Percentiles rank a stretch among this genome's conserved stretches.
phyloP scores from a whole-genome alignment of 148 eudicot genomes.

The Rhododendron griersonianum region DNA sequence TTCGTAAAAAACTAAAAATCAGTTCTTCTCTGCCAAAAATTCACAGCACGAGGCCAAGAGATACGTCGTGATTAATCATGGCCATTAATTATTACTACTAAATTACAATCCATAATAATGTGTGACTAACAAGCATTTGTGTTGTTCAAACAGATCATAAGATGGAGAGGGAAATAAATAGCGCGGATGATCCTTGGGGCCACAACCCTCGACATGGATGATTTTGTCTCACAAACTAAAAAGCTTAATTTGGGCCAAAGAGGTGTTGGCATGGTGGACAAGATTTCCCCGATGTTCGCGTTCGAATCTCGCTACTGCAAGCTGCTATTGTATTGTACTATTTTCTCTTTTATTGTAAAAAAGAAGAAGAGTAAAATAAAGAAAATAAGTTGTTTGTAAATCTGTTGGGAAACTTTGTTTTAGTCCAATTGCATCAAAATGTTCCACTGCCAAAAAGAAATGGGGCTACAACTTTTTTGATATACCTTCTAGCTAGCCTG shows the following conservation, averaged over 20 bases:
- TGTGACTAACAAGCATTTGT: background rate
- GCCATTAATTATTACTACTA: background rate
- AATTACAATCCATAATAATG: background rate
- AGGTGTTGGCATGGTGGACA: background rate
- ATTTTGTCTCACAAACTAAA: background rate
- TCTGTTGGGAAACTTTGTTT: too few relatives aligned
- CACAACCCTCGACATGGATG: background rate
- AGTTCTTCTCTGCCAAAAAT: too few relatives aligned
- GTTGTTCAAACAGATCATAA: background rate
- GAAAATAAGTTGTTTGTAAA: too few relatives aligned
- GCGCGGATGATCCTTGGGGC: background rate
- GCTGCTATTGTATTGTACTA: background rate
- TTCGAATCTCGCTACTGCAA: background rate
- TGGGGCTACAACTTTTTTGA: too few relatives aligned
- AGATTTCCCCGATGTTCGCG: background rate
- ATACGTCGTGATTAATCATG: too few relatives aligned
- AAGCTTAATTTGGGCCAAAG: background rate
- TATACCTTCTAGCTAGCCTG: too few relatives aligned
- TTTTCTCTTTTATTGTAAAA: too few relatives aligned
- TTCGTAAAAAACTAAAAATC: too few relatives aligned
- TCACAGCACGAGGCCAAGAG: too few relatives aligned
- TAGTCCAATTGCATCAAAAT: too few relatives aligned
- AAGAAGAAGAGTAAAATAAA: too few relatives aligned
- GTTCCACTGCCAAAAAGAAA: too few relatives aligned
- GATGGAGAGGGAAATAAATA: background rate